Evolutionary conservation across 2,329 filamentous ascomycete genomes (phyloP), one percentile per base, ranked within the genome.

Genomic region (Botryotinia calthae): DNA sequence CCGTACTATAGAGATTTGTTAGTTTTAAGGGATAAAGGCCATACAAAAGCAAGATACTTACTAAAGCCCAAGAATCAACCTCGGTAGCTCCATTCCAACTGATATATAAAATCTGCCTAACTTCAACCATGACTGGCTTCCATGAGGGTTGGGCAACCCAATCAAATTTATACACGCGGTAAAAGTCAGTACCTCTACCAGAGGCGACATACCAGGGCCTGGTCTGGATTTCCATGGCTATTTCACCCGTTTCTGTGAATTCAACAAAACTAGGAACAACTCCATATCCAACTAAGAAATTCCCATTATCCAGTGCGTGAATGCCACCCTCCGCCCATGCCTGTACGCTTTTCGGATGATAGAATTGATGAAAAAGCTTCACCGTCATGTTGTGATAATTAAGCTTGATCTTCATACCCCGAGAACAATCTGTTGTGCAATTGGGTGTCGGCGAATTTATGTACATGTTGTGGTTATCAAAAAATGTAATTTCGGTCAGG

Each of bases 251-350:
- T 28, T 77, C 68, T 0, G 80, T 75, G 77, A 81, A 87, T 76
- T 89, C 86, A 20, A 83, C 86, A 72, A 83, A 84, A 0, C 84
- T 83, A 1, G 85, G 84, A 20, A 82, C 82, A n/a, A 85, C 84
- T 18, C 87, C 85, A 82, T 83, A 88, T 42, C 84, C 85, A 14
- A 87, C 80, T 22, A 87, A 79, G 2, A 82, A 81, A 75, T 87
- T 85, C 14, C 82, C 83, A 65, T 81, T 83, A 31, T 83, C 82
- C 10, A 86, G 79, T 18, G 83, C 73, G 73, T 85, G 84, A 73
- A 83, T 79, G 58, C 82, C 84, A 25, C 84, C 84, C 73, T 85
- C 84, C 3, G 84, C 84, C 54, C 81, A 81, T 20, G 81, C 81
- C 25, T 82, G 79, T 42, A 85, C 79, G 2, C 79, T 76, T 61